phyloP scores from a whole-genome alignment of 2,329 filamentous ascomycete species.

The Fusarium tricinctum region DNA sequence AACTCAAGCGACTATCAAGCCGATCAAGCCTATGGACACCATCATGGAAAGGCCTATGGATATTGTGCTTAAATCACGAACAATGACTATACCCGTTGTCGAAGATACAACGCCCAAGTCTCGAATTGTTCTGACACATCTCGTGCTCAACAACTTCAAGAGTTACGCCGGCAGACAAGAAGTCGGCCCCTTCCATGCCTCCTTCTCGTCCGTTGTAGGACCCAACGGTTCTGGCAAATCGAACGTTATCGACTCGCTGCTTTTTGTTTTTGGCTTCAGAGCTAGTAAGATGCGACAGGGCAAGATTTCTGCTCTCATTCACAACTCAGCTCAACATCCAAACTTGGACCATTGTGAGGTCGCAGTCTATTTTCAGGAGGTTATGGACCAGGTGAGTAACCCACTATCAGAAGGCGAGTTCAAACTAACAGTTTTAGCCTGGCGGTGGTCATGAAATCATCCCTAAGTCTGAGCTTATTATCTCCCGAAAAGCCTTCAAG shows the following conservation, averaged over 20 bases:
- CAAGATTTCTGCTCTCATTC: conserved; percentile 97
- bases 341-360: conserved; percentile 94
- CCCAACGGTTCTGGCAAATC: conserved; percentile 99
- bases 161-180: conserved; percentile 96
- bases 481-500: conserved; percentile 94
- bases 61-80: conserved; percentile 89
- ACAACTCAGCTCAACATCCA: conserved; percentile 91
- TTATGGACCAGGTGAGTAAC: conserved; percentile 80
- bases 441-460: conserved; percentile 81
- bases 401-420: no score
- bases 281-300: conserved; percentile 99
- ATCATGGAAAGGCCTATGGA: conserved; percentile 92
- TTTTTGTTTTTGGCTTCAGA: conserved; percentile 99
- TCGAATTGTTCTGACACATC: conserved; percentile 91
- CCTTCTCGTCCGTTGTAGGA: conserved; percentile 97
- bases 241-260: conserved; percentile 96
- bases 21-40: conserved; percentile 81
- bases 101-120: conserved; percentile 84
- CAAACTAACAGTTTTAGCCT: conserved; percentile 64
- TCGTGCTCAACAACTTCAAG: conserved; percentile 97
- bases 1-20: conserved; percentile 67
- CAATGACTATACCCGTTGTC: conserved; percentile 74
- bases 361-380: conserved; percentile 95
- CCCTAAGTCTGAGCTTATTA: conserved; percentile 85
- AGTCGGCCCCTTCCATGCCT: conserved; percentile 95